These are phyloP conservation scores for Zopfia rhizophila DNA, from an alignment of 2,329 filamentous ascomycete genomes.

Conservation along the genomic window DNA sequence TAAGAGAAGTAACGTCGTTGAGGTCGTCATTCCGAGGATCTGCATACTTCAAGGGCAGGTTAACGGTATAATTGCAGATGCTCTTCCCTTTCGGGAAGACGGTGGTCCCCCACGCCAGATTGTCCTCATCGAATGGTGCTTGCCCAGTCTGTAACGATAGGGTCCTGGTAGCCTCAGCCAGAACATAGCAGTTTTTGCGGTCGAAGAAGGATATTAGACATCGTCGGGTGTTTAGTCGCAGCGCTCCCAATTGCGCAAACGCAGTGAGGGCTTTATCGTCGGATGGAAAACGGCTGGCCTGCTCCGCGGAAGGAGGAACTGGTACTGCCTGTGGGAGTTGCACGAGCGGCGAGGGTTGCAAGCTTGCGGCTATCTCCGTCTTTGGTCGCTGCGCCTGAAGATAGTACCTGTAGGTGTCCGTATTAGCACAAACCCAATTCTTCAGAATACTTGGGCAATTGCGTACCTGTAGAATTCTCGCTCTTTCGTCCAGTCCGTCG, in stretches of 20 bases:
- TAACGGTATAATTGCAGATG: constrained; percentile 47
- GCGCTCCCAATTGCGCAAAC: constrained; percentile 51
- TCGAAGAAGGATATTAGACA: constrained; percentile 53
- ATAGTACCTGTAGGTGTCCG: constrained; percentile 37
- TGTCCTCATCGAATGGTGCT: constrained; percentile 38
- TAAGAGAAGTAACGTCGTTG: constrained; percentile 35
- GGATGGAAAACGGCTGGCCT: constrained; percentile 24
- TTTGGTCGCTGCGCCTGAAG: constrained; percentile 35
- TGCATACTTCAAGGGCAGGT: constrained; percentile 32
- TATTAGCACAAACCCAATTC: constrained; percentile 8
- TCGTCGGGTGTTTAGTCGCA: constrained; percentile 47
- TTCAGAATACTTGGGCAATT: neutral
- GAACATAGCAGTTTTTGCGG: constrained; percentile 47
- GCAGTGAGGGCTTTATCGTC: constrained; percentile 50
- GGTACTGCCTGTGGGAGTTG: constrained; percentile 23
- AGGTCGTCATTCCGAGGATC: constrained; percentile 27
- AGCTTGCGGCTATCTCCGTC: constrained; percentile 31
- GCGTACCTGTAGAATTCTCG: constrained; percentile 49
- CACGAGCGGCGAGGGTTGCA: constrained; percentile 28
- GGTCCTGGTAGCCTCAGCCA: constrained; percentile 48
- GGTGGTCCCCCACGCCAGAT: constrained; percentile 45
- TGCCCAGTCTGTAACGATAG: constrained; percentile 40
- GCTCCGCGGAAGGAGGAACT: constrained; percentile 19
- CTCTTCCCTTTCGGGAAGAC: constrained; percentile 46
- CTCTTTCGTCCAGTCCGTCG: constrained; percentile 39